Evolutionary conservation across 768 basidiomycete genomes (phyloP), one percentile per base, ranked within the genome.

Genomic region (Xerocomellus dryophilus): DNA sequence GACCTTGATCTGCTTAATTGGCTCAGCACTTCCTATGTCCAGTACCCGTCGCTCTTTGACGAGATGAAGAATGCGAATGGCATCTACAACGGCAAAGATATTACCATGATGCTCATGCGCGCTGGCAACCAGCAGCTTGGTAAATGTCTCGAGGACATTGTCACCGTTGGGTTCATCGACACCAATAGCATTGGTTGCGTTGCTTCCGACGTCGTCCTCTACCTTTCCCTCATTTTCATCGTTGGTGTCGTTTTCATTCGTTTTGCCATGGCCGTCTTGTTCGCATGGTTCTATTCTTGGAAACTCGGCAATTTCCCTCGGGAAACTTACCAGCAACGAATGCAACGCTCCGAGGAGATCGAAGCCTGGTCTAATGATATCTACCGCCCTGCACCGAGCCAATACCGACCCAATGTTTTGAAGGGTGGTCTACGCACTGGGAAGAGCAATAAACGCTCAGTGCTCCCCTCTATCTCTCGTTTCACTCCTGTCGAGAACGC

Each of bases 271-370:
- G 97, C 97, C 43, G 90, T 97, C 66, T 78, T 96, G 69, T 99
- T 98, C 73, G 81, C 90, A 23, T 99, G 97, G 97, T 98, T 98
- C 81, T 88, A 91, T 70, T 93, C 90, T n/a, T 93, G 90, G 86
- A 85, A 85, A 64, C 78, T 99, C 39, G 97, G 97, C 44, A 88
- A 90, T 59, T 98, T 96, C 79, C 88, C 89, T 57, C 81, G 83
- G 36, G 97, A 99, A 74, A 92, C 93, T 15, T 93, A 94, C 67
- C 86, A 91, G 67, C 83, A 98, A 67, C 83, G 95, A 14, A 93
- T 93, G 85, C 83, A 85, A 56, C 86, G 96, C 21, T 85, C 88
- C 2, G 81, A 82, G 21, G 91, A 93, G 69, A 97, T 99, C 62
- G 97, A 99, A 71, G 84, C 88, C 62, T 99, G 97, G 97, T 85